Conservation (phyloP, 2,329 filamentous ascomycete genomes). For the Colletotrichum godetiae region DNA sequence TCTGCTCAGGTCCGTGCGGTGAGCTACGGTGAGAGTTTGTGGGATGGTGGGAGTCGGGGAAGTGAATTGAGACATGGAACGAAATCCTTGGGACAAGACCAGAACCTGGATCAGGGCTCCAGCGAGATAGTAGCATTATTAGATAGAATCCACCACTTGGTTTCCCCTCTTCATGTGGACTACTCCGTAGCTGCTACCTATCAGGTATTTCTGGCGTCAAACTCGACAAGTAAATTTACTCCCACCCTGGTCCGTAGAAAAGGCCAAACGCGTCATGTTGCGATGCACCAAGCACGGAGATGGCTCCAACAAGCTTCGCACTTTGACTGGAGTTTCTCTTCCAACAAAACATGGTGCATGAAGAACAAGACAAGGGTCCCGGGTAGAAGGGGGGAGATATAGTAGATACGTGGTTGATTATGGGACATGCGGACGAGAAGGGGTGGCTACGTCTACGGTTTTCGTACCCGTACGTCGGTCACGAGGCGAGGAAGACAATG, state of each 20-base stretch:
- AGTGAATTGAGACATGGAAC: neutral
- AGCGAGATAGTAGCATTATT: slow-evolving; percentile 7
- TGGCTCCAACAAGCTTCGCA: neutral
- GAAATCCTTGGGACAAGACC: neutral
- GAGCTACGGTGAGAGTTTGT: slow-evolving; percentile 5
- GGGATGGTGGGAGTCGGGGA: neutral
- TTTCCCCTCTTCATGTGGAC: neutral
- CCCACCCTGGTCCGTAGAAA: neutral
- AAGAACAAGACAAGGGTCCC: neutral
- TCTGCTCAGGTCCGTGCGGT: slow-evolving; percentile 20
- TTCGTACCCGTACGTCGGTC: neutral
- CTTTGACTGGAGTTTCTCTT: neutral
- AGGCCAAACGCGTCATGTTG: neutral
- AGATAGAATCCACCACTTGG: slow-evolving; percentile 3
- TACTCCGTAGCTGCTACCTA: too few relatives aligned
- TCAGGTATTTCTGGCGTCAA: neutral
- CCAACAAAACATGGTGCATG: neutral
- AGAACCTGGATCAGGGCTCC: slow-evolving; percentile 23
- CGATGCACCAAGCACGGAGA: neutral
- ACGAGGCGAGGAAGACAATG: neutral
- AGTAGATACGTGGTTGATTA: neutral
- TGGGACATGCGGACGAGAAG: neutral
- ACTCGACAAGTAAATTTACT: neutral
- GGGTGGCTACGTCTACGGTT: neutral
- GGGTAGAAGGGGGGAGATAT: neutral